Conservation (phyloP, 805 yeast genomes). For the Spathaspora gorwiae region DNA sequence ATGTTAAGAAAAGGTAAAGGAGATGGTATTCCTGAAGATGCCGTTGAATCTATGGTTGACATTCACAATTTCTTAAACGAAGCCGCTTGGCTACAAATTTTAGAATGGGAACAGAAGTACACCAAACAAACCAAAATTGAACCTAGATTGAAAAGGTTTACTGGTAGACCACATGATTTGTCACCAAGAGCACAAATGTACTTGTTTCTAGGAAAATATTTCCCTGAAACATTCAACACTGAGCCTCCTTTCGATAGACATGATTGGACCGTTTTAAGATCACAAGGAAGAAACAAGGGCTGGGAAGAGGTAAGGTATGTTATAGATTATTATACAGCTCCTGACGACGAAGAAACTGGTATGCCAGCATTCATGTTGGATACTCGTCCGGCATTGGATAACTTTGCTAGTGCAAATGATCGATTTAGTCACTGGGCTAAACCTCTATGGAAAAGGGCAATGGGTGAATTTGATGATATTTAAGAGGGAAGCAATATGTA, state of each 20-base stretch:
- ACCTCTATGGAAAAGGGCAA: constrained; percentile 65
- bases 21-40: constrained; percentile 87
- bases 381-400: constrained; percentile 92
- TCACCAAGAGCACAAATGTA: constrained; percentile 81
- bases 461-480: constrained; percentile 45
- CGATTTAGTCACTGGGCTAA: constrained; percentile 64
- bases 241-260: constrained; percentile 97
- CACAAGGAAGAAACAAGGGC: constrained; percentile 37
- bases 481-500: background rate
- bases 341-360: constrained; percentile 80
- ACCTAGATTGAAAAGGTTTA: constrained; percentile 80
- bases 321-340: constrained; percentile 94
- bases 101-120: constrained; percentile 84
- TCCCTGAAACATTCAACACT: constrained; percentile 67
- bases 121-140: constrained; percentile 47
- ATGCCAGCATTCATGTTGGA: constrained; percentile 90
- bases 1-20: constrained; percentile 92
- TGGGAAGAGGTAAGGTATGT: constrained; percentile 84
- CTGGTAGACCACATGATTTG: constrained; percentile 85
- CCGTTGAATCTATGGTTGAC: constrained; percentile 94
- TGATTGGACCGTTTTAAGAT: constrained; percentile 93
- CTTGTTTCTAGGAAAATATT: constrained; percentile 58
- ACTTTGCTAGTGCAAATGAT: constrained; percentile 56
- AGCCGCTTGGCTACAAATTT: constrained; percentile 94
- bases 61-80: constrained; percentile 95